Conservation (phyloP, 371 early-diverging fungal genomes). For the Mucor plumbeus region DNA sequence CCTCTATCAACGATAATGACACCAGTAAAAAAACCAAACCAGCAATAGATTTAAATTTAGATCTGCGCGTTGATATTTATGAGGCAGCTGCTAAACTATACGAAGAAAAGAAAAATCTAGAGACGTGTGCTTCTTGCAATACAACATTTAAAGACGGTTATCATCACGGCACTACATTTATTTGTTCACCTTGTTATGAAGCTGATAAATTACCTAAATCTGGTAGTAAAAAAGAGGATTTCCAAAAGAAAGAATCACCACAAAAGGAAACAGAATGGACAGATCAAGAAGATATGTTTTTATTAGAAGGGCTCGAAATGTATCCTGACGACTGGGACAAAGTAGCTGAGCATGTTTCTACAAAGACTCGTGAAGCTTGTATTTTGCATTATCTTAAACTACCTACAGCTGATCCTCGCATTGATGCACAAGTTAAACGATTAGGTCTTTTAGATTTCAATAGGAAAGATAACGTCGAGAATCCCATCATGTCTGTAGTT, state of each 20-base stretch:
- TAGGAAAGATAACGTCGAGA: conserved; percentile 75
- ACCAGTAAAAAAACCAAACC: neutral
- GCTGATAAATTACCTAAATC: conserved; percentile 1
- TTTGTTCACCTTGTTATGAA: conserved; percentile 21
- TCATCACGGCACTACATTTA: conserved; percentile 1
- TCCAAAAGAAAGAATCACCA: neutral
- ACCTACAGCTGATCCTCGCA: conserved; percentile 71
- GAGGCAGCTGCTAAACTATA: conserved; percentile 2
- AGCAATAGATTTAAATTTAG: conserved; percentile 23
- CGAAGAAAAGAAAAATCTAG: neutral
- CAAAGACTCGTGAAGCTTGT: conserved; percentile 48
- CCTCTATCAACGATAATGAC: neutral
- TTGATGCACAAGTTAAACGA: conserved; percentile 50
- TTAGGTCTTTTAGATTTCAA: conserved; percentile 54
- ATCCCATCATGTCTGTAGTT: conserved; percentile 96
- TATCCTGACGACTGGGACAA: conserved; percentile 45
- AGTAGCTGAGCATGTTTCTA: conserved; percentile 47
- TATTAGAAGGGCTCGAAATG: conserved; percentile 52
- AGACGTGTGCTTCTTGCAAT: conserved; percentile 9
- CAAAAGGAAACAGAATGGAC: conserved; percentile 34
- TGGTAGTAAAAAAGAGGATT: conserved; percentile 23
- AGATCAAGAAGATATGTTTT: conserved; percentile 46
- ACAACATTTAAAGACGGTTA: conserved; percentile 11
- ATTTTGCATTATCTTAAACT: conserved; percentile 48
- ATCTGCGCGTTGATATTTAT: conserved; percentile 29